A percentile compares a stretch with the other conserved stretches of the same genome.
Conservation (phyloP, 1,284 basidiomycete species). For the Leucoagaricus sp. region DNA sequence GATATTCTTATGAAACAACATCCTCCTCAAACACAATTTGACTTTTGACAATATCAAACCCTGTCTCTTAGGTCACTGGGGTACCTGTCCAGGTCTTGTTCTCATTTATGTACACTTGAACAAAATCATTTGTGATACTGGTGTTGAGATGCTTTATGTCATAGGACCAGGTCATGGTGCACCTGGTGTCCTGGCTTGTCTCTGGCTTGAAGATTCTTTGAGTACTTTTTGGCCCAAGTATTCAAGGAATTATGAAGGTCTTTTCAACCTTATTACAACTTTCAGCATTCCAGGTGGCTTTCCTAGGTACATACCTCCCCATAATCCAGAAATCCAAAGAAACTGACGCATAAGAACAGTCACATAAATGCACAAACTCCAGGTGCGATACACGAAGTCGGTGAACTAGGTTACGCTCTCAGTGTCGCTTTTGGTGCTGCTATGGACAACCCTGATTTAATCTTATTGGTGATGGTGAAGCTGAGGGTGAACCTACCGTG, state of each 20-base stretch:
- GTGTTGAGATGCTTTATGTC: conserved; percentile 66
- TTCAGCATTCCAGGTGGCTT: conserved; percentile 72
- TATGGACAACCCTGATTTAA: conserved; percentile 87
- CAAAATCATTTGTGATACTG: conserved; percentile 66
- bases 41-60: conserved; percentile 74
- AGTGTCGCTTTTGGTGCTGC: conserved; percentile 82
- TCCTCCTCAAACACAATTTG: conserved; percentile 64
- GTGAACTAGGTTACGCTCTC: conserved; percentile 88
- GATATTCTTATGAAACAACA: conserved; percentile 81
- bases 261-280: conserved; percentile 63
- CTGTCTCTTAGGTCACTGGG: conserved; percentile 79
- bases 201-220: conserved; percentile 84
- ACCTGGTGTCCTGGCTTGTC: conserved; percentile 76
- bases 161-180: conserved; percentile 81
- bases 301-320: conserved; percentile 46
- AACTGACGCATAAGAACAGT: conserved; percentile 30
- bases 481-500: conserved; percentile 85
- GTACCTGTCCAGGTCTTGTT: conserved; percentile 76
- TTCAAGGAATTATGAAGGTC: conserved; percentile 60
- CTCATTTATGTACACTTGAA: conserved; percentile 84
- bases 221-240: conserved; percentile 74
- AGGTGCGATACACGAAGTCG: conserved; percentile 88
- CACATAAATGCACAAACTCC: conserved; percentile 82
- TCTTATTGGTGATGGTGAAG: conserved; percentile 89
- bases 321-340: background rate